These are phyloP conservation scores for Neopestalotiopsis sp. DNA, from an alignment of 2,329 filamentous ascomycete species.

Conservation along the genomic window DNA sequence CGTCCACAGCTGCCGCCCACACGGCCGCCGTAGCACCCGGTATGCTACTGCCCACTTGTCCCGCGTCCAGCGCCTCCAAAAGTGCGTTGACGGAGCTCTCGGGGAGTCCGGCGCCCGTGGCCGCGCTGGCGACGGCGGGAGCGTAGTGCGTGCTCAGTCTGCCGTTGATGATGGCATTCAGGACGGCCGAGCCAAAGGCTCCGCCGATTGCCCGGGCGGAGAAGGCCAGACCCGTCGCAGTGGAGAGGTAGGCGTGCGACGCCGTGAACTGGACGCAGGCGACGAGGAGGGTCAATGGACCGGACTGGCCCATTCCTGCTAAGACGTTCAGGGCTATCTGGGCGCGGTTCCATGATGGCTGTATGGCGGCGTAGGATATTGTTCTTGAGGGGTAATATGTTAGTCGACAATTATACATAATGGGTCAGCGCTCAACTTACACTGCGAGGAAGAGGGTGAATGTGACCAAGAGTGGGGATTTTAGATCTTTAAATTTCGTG, in stretches of 20 bases:
- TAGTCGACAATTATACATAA: background rate
- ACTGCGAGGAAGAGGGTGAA: conserved; percentile 52
- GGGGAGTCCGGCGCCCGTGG: conserved; percentile 47
- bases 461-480: conserved; percentile 49
- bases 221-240: conserved; percentile 57
- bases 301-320: conserved; percentile 52
- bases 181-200: conserved; percentile 56
- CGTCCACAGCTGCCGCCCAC: conserved; percentile 41
- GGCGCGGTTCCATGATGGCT: conserved; percentile 46
- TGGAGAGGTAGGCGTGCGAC: conserved; percentile 56
- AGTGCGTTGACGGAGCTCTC: conserved; percentile 40
- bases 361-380: conserved; percentile 51
- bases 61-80: conserved; percentile 43
- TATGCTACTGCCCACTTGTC: conserved; percentile 33
- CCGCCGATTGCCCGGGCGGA: conserved; percentile 58
- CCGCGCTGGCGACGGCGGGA: conserved; percentile 44
- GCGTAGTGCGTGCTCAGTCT: conserved; percentile 46
- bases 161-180: conserved; percentile 57
- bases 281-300: conserved; percentile 53
- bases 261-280: conserved; percentile 58
- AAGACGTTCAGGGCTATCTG: conserved; percentile 55
- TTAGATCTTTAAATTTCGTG: conserved; percentile 53
- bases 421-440: conserved; percentile 34
- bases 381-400: conserved; percentile 30
- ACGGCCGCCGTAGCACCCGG: conserved; percentile 43